Base-by-base conservation (phyloP, 1,284 basidiomycete species). In the Phenoliferia sp. region DNA sequence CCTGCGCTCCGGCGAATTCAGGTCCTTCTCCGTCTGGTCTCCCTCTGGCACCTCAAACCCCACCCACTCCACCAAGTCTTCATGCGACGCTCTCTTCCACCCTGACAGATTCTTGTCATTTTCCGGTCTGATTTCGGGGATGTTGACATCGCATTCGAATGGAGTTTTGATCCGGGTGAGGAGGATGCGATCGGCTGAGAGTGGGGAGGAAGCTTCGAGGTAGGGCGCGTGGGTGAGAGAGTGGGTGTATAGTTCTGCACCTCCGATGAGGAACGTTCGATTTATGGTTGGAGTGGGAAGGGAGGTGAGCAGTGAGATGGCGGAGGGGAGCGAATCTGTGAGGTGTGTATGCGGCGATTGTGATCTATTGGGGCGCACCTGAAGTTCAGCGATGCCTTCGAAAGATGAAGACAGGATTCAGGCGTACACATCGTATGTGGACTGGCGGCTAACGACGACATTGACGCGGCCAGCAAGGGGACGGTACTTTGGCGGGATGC, bases 401-500 rank as follows among this genome's bases (percentile, higher is more conserved):
- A 16, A 34, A 35, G 1, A 58, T 3, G 19, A 5, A 16, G 16
- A 35, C 33, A 17, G 2, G 9, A 12, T 12, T 54, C 52, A 54
- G 12, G 57, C 87, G 74, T 78, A 93, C 88, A 92, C 77, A 61
- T 87, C 80, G 73, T 88, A 88, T 33, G 82, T 79, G 9, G 77
- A 61, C 73, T 88, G 86, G 34, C 85, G 82, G 73, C 87, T 92
- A 39, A 97, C 82, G 39, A 99, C 87, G 19, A 95, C 79, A 77
- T 99, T 99, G 68, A 86, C 72, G 50, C 96, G 83, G 35, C 84
- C 85, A 55, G 84, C 82, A 32, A 99, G 83, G 3, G 96, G 96
- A 69, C 90, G 85, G 80, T 90, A 92, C 78, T 87, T 90, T 9
- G 77, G 74, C n/a, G 96, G 95, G 68, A 99, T 99, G 78, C 91